A percentile compares a stretch with the other conserved stretches of the same genome.
Conservation (phyloP, 495 filamentous ascomycete species). For the Hypoxylon rickii region DNA sequence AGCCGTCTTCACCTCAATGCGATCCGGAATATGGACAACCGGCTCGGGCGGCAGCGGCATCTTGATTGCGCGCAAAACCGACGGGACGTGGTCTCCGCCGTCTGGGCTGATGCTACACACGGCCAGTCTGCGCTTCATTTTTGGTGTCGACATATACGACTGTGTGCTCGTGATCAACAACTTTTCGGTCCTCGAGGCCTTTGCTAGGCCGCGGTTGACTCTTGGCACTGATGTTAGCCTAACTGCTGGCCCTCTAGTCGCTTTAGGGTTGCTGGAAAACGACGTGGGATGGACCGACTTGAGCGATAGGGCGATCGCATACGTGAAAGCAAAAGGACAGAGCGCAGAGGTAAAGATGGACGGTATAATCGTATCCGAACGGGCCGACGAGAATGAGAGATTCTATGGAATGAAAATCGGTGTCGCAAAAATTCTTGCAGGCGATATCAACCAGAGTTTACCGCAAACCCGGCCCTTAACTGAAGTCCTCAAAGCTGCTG, state of each 20-base stretch:
- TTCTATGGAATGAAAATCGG: constrained; percentile 77
- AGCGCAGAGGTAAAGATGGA: constrained; percentile 82
- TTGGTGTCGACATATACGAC: constrained; percentile 92
- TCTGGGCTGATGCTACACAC: constrained; percentile 89
- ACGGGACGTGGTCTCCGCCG: constrained; percentile 87
- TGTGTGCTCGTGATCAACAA: constrained; percentile 91
- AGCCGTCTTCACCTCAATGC: constrained; percentile 92
- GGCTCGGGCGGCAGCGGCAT: constrained; percentile 86
- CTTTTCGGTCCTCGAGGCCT: constrained; percentile 75
- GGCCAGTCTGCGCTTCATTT: constrained; percentile 81
- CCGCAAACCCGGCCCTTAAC: constrained; percentile 67
- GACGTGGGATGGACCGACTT: constrained; percentile 66
- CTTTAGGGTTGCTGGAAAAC: constrained; percentile 72
- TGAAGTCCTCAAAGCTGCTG: constrained; percentile 82
- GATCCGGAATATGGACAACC: constrained; percentile 87
- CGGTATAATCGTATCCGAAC: constrained; percentile 82
- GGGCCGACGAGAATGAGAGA: constrained; percentile 84
- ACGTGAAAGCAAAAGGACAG: constrained; percentile 85
- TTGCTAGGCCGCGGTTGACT: constrained; percentile 75
- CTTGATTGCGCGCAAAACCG: constrained; percentile 75
- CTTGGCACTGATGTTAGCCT: constrained; percentile 79
- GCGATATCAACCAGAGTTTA: constrained; percentile 73
- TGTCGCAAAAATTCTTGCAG: constrained; percentile 80
- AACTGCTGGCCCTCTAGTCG: constrained; percentile 77
- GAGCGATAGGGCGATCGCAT: constrained; percentile 75